These are phyloP conservation scores for Phytophthora litchii DNA, from an alignment of 352 stramenopile species.

Conservation along the genomic window DNA sequence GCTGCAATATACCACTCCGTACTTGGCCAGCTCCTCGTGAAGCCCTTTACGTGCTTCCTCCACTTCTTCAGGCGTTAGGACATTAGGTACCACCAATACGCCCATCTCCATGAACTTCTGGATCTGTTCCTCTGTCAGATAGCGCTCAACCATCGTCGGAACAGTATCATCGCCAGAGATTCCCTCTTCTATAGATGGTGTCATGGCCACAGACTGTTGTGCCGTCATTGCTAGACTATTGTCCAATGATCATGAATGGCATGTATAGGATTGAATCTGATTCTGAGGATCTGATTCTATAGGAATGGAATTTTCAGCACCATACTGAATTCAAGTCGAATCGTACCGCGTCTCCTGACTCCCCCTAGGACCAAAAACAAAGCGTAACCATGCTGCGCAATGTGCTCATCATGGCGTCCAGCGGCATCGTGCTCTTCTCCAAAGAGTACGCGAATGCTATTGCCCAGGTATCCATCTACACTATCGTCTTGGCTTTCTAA, in stretches of 20 bases:
- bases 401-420: constrained; percentile 92
- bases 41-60: constrained; percentile 55
- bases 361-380: constrained; percentile 20
- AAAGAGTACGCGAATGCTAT: constrained; percentile 92
- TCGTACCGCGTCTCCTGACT: constrained; percentile 14
- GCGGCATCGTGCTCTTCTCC: constrained; percentile 93
- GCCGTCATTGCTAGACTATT: constrained; percentile 20
- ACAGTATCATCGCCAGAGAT: constrained; percentile 22
- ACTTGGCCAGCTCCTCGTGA: constrained; percentile 67
- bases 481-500: constrained; percentile 8
- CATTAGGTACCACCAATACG: constrained; percentile 78
- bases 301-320: constrained; percentile 23
- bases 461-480: constrained; percentile 55
- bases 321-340: constrained; percentile 17
- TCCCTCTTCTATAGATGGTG: constrained; percentile 1
- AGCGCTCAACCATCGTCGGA: constrained; percentile 28
- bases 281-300: constrained; percentile 20
- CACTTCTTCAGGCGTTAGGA: constrained; percentile 69
- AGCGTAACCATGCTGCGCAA: constrained; percentile 86
- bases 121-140: constrained; percentile 64
- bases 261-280: background rate
- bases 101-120: constrained; percentile 65
- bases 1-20: constrained; percentile 62
- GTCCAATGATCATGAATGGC: too few species aligned
- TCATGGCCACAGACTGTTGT: constrained; percentile 14